A percentile compares a stretch with the other conserved stretches of the same genome.
Evolutionary conservation across 495 filamentous ascomycete species (phyloP).

Genomic region (Hypoxylon perforatum): DNA sequence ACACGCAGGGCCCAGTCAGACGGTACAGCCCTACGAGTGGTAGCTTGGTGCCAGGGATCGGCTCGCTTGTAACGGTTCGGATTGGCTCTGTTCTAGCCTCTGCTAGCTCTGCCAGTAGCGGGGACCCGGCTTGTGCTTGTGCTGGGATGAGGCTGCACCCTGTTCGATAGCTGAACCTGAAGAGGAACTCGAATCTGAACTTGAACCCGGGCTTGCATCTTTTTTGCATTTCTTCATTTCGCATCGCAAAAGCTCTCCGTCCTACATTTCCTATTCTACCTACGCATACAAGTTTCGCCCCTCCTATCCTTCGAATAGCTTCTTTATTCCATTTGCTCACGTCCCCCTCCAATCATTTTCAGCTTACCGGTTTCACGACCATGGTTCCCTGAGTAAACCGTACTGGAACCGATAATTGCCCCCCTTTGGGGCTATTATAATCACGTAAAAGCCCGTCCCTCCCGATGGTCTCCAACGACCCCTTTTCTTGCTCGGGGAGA

Average conservation of each 20-base stretch:
- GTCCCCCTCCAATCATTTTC: background rate
- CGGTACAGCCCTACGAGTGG: conserved; percentile 44
- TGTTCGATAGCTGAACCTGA: conserved; percentile 30
- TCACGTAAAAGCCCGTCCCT: conserved; percentile 8
- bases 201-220: conserved; percentile 1
- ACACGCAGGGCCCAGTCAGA: conserved; percentile 40
- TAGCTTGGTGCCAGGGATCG: conserved; percentile 39
- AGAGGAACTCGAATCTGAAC: conserved; percentile 12
- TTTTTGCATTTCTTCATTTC: conserved; percentile 40
- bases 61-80: conserved; percentile 33
- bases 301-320: conserved; percentile 6
- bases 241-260: conserved; percentile 20
- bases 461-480: conserved; percentile 27
- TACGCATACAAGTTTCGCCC: background rate
- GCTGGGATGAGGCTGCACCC: conserved; percentile 41
- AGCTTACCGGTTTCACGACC: background rate
- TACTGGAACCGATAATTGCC: conserved; percentile 12
- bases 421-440: background rate
- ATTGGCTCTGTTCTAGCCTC: conserved; percentile 36
- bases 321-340: background rate
- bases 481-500: conserved; percentile 19
- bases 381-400: conserved; percentile 11
- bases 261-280: background rate
- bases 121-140: conserved; percentile 15
- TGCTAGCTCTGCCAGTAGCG: conserved; percentile 10